These are phyloP conservation scores for Reutealis trisperma DNA, from an alignment of 345 rosid species.

Conservation along the genomic window DNA sequence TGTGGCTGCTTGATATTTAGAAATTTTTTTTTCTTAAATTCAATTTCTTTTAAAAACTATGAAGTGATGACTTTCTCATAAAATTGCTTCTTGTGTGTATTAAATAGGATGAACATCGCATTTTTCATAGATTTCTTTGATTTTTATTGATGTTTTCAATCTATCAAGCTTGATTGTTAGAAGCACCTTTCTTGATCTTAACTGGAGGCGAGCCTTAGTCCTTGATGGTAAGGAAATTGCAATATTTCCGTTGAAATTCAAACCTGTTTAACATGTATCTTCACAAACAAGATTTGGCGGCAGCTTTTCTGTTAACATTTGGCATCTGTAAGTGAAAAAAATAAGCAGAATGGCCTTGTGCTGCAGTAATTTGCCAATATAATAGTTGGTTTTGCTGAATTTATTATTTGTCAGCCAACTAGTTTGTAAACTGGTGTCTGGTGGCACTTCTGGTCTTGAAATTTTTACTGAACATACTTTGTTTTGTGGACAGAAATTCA, in stretches of 20 bases:
- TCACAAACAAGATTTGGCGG: not conserved
- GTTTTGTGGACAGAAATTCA: not conserved
- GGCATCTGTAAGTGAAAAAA: not conserved
- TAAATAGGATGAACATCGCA: not conserved
- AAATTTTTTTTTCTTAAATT: too few relatives aligned
- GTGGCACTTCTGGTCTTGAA: not conserved
- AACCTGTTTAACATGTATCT: not conserved
- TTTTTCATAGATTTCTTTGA: not conserved
- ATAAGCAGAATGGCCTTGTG: not conserved
- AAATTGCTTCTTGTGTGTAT: not conserved
- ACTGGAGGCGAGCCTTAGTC: not conserved
- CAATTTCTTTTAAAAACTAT: not conserved
- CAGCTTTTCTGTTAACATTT: not conserved
- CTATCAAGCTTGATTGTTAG: not conserved
- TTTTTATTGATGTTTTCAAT: not conserved
- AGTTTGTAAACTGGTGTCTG: not conserved
- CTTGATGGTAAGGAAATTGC: not conserved
- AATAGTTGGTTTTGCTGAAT: not conserved
- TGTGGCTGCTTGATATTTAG: not conserved
- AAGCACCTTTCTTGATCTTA: not conserved
- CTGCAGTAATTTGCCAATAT: not conserved
- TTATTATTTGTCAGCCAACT: not conserved
- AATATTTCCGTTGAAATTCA: not conserved
- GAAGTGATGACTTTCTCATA: not conserved
- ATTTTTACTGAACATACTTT: not conserved